These are phyloP conservation scores for Drechslerella coelobrocha DNA, from an alignment of 2,329 filamentous ascomycete genomes.

Conservation along the genomic window DNA sequence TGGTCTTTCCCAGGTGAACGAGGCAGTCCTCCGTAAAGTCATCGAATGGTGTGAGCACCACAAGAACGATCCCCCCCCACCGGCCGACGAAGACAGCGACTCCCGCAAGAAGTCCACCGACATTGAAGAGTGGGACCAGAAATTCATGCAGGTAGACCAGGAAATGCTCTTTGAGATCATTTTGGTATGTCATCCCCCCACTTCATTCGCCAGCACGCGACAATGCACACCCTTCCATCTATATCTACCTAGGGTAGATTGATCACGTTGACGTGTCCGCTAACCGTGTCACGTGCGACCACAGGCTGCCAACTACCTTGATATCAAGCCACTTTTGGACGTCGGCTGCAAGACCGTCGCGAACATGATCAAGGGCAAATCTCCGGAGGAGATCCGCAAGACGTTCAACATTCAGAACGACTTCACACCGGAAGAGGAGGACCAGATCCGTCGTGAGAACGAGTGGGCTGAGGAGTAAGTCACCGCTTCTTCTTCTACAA, in stretches of 20 bases:
- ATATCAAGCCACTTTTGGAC: slow-evolving; percentile 97
- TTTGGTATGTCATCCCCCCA: slow-evolving; percentile 67
- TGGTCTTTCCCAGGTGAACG: slow-evolving; percentile 72
- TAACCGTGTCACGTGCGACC: slow-evolving; percentile 33
- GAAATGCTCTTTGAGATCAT: slow-evolving; percentile 99
- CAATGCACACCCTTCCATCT: neutral
- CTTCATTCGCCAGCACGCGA: neutral
- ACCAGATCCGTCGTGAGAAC: slow-evolving; percentile 92
- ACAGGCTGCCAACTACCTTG: slow-evolving; percentile 97
- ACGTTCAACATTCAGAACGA: slow-evolving; percentile 99
- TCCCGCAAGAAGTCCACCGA: slow-evolving; percentile 98
- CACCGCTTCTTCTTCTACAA: neutral
- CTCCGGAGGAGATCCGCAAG: slow-evolving; percentile 97
- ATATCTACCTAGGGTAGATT: neutral
- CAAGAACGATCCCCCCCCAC: slow-evolving; percentile 81
- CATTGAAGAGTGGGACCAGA: slow-evolving; percentile 99
- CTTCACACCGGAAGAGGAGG: slow-evolving; percentile 98
- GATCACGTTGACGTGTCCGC: slow-evolving; percentile 20
- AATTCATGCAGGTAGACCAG: slow-evolving; percentile 99
- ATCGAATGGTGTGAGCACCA: slow-evolving; percentile 98
- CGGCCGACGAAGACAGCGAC: slow-evolving; percentile 87
- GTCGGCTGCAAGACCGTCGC: slow-evolving; percentile 99
- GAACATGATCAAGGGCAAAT: slow-evolving; percentile 99
- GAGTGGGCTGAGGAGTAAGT: slow-evolving; percentile 84
- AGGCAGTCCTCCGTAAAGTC: slow-evolving; percentile 91